A percentile compares a stretch with the other conserved stretches of the same genome.
These are phyloP conservation scores for Poterioochromonas sp. DNA, from an alignment of 352 stramenopile genomes.

Conservation along the genomic window DNA sequence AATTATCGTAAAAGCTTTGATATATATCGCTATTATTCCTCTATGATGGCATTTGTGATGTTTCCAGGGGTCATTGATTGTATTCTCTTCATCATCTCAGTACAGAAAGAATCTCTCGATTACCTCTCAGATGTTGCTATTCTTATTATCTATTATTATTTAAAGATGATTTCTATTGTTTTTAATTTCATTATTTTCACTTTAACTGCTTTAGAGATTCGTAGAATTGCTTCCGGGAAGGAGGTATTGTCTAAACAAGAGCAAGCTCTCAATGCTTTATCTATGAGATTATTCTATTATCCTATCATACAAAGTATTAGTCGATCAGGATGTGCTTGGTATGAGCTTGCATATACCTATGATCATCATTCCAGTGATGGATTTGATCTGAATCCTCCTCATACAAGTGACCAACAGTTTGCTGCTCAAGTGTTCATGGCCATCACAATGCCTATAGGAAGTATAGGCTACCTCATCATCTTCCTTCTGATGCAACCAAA, in stretches of 20 bases:
- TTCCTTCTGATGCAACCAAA: conserved; percentile 7
- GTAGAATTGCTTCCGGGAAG: neutral
- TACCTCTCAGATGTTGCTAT: neutral
- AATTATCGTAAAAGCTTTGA: neutral
- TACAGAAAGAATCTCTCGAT: neutral
- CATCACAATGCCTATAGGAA: neutral
- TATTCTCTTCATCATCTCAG: neutral
- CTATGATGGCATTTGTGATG: neutral
- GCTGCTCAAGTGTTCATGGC: neutral
- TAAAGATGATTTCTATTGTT: neutral
- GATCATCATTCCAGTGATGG: neutral
- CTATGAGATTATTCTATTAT: neutral
- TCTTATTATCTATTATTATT: neutral
- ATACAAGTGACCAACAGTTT: neutral
- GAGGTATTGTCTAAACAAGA: neutral
- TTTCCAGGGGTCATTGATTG: neutral
- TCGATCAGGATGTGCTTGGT: conserved; percentile 22
- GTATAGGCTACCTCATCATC: neutral
- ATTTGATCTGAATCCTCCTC: neutral
- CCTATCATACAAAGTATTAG: neutral
- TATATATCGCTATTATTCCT: neutral
- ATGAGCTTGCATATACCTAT: neutral
- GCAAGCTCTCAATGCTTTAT: neutral
- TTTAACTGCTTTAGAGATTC: neutral
- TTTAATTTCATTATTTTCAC: neutral